Conservation (phyloP, 2,329 filamentous ascomycete species). For the Aspergillus quadricinctus region DNA sequence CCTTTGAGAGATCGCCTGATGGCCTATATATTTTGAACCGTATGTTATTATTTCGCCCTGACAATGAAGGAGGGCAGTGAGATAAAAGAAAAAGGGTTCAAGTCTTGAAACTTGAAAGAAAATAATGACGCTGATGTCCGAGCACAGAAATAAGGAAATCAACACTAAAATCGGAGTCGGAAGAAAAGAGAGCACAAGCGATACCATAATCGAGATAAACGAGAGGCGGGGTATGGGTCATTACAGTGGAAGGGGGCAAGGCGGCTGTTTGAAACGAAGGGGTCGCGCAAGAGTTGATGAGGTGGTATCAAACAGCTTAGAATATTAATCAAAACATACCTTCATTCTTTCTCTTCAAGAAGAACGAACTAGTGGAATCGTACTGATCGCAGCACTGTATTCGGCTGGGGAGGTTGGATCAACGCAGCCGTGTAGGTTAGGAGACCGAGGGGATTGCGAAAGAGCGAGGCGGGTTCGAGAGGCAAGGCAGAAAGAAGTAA, state of each 20-base stretch:
- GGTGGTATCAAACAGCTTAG: background rate
- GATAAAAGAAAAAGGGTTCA: background rate
- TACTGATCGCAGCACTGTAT: slow-evolving; percentile 1
- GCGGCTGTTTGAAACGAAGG: slow-evolving; percentile 7
- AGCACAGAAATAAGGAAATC: background rate
- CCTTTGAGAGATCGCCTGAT: slow-evolving; percentile 86
- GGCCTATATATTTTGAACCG: slow-evolving; percentile 49
- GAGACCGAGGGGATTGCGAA: background rate
- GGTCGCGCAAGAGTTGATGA: background rate
- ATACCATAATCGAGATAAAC: slow-evolving; percentile 16
- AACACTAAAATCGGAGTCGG: slow-evolving; percentile 5
- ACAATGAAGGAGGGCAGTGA: slow-evolving; percentile 1
- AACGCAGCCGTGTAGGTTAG: slow-evolving; percentile 1
- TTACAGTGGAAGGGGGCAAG: background rate
- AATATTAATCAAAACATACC: slow-evolving; percentile 15
- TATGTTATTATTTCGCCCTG: slow-evolving; percentile 1
- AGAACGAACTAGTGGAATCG: background rate
- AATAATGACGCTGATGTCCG: background rate
- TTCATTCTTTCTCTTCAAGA: slow-evolving; percentile 15
- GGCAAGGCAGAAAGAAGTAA: slow-evolving; percentile 1
- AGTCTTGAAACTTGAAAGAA: background rate
- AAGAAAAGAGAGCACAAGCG: slow-evolving; percentile 6
- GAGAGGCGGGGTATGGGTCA: slow-evolving; percentile 6
- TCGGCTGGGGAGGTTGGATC: slow-evolving; percentile 1
- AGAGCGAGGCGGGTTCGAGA: background rate